A percentile compares a stretch with the other conserved stretches of the same genome.
These are phyloP conservation scores for Amborella trichopoda DNA, from an alignment of 164 flowering plant species.

Conservation along the genomic window DNA sequence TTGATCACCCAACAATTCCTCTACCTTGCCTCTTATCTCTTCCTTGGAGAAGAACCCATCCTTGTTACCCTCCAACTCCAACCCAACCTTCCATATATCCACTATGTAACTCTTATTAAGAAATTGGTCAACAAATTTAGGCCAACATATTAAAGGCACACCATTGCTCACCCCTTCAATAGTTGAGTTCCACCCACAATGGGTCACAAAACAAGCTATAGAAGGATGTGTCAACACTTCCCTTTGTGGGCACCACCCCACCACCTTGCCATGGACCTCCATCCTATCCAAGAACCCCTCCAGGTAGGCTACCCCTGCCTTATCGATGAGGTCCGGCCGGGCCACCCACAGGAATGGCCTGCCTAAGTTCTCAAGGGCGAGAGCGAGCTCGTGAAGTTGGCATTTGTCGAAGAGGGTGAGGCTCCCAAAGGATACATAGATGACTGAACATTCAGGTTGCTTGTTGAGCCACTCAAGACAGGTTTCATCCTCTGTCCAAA, in stretches of 20 bases:
- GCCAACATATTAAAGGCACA: conserved; percentile 51
- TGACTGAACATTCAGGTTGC: conserved; percentile 23
- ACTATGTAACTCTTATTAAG: conserved; percentile 24
- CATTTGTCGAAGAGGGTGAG: conserved; percentile 10
- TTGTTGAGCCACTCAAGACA: conserved; percentile 37
- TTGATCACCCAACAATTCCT: conserved; percentile 7
- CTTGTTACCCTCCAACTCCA: conserved; percentile 7
- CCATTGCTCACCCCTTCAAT: conserved; percentile 36
- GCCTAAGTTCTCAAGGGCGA: conserved; percentile 30
- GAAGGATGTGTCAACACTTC: conserved; percentile 34
- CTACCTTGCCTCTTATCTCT: conserved; percentile 10
- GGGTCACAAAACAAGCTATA: conserved; percentile 43
- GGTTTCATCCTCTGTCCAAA: conserved; percentile 28
- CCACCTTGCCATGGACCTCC: conserved; percentile 19
- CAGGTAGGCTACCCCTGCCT: conserved; percentile 11
- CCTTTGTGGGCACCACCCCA: conserved; percentile 50
- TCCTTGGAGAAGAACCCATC: conserved; percentile 7
- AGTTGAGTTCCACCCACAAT: conserved; percentile 64
- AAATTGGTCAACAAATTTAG: conserved; percentile 43
- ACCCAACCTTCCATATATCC: conserved; percentile 40
- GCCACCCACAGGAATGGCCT: conserved; percentile 46
- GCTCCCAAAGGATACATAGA: conserved; percentile 50
- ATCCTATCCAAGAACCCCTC: conserved; percentile 24
- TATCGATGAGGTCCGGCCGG: conserved; percentile 17
- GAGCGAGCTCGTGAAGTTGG: conserved; percentile 37